Evolutionary conservation across 768 basidiomycete genomes (phyloP).

Genomic region (Candolleomyces efflorescens): DNA sequence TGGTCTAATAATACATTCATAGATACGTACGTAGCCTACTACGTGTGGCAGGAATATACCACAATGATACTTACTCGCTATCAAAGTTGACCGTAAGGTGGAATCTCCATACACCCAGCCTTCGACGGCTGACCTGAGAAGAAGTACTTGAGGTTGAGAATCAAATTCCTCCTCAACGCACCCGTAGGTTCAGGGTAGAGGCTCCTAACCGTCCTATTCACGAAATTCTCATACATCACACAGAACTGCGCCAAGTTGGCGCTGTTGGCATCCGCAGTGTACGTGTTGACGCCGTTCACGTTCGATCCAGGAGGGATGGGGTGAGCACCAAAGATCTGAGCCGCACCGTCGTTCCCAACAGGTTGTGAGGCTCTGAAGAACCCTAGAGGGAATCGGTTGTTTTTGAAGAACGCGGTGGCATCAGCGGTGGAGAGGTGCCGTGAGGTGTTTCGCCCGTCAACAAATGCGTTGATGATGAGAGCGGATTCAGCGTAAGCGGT

Average conservation of each 20-base stretch:
- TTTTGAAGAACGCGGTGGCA: constrained; percentile 15
- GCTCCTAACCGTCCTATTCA: constrained; percentile 11
- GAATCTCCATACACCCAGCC: constrained; percentile 1
- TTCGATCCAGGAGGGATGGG: constrained; percentile 13
- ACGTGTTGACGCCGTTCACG: constrained; percentile 7
- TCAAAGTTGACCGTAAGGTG: constrained; percentile 5
- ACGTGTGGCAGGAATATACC: too few species aligned
- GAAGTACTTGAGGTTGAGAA: constrained; percentile 9
- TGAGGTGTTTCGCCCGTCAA: constrained; percentile 7
- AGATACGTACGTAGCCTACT: too few species aligned
- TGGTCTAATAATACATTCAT: too few species aligned
- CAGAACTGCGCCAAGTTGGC: constrained; percentile 11
- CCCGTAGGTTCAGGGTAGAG: constrained; percentile 16
- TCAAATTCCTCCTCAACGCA: constrained; percentile 2
- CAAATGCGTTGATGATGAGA: constrained; percentile 5
- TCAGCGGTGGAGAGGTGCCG: constrained; percentile 10
- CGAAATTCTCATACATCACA: constrained; percentile 13
- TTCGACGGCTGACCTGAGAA: background rate
- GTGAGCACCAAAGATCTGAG: constrained; percentile 7
- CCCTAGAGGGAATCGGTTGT: constrained; percentile 10
- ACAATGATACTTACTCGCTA: too few species aligned
- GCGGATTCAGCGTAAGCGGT: constrained; percentile 10
- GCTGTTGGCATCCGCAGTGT: constrained; percentile 8
- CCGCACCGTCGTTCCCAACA: background rate
- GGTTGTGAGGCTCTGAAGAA: constrained; percentile 12